Evolutionary conservation across 257 asterid genomes (phyloP).

Genomic region (Misopates orontium): DNA sequence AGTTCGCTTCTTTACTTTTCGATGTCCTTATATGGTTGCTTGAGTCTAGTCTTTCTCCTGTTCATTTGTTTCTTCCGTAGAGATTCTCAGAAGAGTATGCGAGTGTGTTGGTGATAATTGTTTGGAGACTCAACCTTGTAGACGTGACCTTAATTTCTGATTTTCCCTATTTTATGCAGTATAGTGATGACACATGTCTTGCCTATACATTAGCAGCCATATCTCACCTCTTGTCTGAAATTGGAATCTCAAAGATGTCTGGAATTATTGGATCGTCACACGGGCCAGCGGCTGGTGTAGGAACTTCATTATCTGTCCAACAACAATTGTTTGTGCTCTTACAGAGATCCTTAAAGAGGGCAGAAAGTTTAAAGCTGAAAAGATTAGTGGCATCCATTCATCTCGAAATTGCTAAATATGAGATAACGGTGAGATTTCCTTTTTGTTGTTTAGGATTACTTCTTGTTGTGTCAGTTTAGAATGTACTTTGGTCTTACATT

Average conservation of each 20-base stretch:
- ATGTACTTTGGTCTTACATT: neutral
- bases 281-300: constrained; percentile 68
- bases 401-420: constrained; percentile 84
- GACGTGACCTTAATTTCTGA: constrained; percentile 11
- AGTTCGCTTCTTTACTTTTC: neutral
- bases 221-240: constrained; percentile 79
- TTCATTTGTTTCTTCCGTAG: constrained; percentile 12
- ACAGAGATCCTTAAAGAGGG: constrained; percentile 86
- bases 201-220: constrained; percentile 88
- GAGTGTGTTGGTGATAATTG: neutral
- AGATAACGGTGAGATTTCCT: constrained; percentile 58
- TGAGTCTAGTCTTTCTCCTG: constrained; percentile 16
- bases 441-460: constrained; percentile 8
- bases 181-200: constrained; percentile 85
- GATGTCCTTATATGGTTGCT: neutral
- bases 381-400: constrained; percentile 86
- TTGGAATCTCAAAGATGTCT: constrained; percentile 67
- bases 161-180: constrained; percentile 50
- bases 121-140: neutral
- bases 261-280: constrained; percentile 82
- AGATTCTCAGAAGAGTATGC: neutral
- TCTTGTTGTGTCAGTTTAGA: neutral
- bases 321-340: constrained; percentile 88
- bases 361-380: constrained; percentile 78
- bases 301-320: constrained; percentile 76